Conservation (phyloP, 495 filamentous ascomycete species). For the Penicillium chermesinum region DNA sequence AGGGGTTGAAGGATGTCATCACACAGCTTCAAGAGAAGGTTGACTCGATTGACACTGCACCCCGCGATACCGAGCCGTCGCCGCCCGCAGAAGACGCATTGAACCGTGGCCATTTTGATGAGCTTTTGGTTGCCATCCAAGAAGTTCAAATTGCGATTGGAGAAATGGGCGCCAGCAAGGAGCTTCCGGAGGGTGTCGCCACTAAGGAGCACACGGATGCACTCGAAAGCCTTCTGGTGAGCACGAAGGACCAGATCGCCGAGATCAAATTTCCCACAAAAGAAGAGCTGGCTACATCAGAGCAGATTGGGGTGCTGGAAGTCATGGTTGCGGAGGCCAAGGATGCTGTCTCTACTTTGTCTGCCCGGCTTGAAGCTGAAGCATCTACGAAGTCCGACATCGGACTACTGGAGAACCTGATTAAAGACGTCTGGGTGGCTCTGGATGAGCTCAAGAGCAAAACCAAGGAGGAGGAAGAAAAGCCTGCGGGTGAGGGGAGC, state of each 20-base stretch:
- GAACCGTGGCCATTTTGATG: constrained; percentile 57
- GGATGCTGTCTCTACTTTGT: constrained; percentile 58
- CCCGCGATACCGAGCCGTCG: constrained; percentile 42
- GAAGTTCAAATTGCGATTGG: constrained; percentile 55
- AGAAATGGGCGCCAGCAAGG: constrained; percentile 33
- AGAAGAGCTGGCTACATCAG: constrained; percentile 59
- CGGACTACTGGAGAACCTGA: constrained; percentile 63
- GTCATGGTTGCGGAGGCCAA: constrained; percentile 63
- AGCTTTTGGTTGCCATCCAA: constrained; percentile 51
- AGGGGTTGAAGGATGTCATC: constrained; percentile 76
- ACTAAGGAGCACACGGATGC: constrained; percentile 74
- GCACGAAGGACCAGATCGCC: constrained; percentile 77
- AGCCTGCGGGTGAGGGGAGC: constrained; percentile 44
- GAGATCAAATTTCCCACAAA: constrained; percentile 62
- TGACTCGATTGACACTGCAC: constrained; percentile 66
- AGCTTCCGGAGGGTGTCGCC: constrained; percentile 37
- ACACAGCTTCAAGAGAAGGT: constrained; percentile 78
- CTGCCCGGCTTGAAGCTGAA: constrained; percentile 52
- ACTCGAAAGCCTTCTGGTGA: constrained; percentile 82
- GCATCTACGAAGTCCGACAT: constrained; percentile 73
- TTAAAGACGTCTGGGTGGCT: constrained; percentile 65
- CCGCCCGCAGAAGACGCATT: constrained; percentile 38
- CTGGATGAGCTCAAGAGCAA: constrained; percentile 73
- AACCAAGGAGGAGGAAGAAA: constrained; percentile 34
- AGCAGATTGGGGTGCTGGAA: constrained; percentile 72